A percentile compares a stretch with the other conserved stretches of the same genome.
These are phyloP conservation scores for Hypoxylon fragiforme DNA, from an alignment of 495 filamentous ascomycete species.

Conservation along the genomic window DNA sequence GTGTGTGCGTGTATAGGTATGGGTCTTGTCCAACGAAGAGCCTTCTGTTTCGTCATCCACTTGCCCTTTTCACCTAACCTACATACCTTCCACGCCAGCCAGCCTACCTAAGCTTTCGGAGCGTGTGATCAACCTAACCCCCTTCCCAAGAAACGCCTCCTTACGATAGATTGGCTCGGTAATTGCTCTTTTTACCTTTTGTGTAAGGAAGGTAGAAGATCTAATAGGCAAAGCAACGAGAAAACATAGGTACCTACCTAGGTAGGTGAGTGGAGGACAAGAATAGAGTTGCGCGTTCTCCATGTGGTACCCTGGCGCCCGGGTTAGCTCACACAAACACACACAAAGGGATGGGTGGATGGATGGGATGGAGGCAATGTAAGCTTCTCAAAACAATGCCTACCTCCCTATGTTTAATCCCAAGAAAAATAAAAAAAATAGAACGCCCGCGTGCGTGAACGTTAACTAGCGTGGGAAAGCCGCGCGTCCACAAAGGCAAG, in stretches of 20 bases:
- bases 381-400: constrained; percentile 18
- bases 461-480: constrained; percentile 11
- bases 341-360: too few relatives aligned
- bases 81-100: too few relatives aligned
- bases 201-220: too few relatives aligned
- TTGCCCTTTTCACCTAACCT: neutral
- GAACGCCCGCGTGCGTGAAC: constrained; percentile 1
- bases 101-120: constrained; percentile 11
- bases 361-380: neutral
- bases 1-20: neutral
- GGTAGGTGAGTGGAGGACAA: too few relatives aligned
- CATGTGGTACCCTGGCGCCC: too few relatives aligned
- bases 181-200: too few relatives aligned
- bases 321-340: too few relatives aligned
- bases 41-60: constrained; percentile 15
- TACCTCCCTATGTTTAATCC: constrained; percentile 1
- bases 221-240: too few relatives aligned
- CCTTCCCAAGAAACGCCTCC: neutral
- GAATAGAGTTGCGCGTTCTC: constrained; percentile 19
- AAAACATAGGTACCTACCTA: neutral
- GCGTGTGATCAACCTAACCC: constrained; percentile 12
- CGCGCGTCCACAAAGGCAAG: constrained; percentile 29
- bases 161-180: constrained; percentile 15
- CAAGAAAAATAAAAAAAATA: too few relatives aligned
- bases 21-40: constrained; percentile 1